Conservation (phyloP, 1,284 basidiomycete species). For the Coriolopsis trogii region DNA sequence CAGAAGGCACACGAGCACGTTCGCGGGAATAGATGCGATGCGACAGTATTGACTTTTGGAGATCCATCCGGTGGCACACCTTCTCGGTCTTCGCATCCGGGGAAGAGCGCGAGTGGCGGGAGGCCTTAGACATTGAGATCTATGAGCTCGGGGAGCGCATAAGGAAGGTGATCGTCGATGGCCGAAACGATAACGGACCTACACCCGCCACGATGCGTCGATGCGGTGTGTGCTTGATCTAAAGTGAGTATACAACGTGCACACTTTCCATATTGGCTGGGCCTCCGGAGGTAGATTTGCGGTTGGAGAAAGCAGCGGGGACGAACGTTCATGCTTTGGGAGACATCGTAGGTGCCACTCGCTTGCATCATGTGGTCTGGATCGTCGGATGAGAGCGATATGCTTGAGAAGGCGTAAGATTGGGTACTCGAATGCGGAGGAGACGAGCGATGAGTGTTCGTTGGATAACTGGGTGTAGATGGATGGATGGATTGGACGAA, state of each 20-base stretch:
- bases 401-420: no score
- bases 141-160: slow-evolving; percentile 8
- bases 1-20: neutral
- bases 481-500: slow-evolving; percentile 6
- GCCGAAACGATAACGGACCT: slow-evolving; percentile 21
- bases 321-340: slow-evolving; percentile 20
- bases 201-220: slow-evolving; percentile 6
- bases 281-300: neutral
- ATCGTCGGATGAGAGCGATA: no score
- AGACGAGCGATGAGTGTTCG: slow-evolving; percentile 1
- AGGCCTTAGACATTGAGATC: neutral
- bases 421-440: neutral
- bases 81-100: neutral
- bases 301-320: neutral
- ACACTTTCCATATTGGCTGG: neutral
- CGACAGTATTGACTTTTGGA: no score
- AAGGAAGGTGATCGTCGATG: slow-evolving; percentile 23
- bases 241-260: slow-evolving; percentile 18
- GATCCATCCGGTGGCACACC: slow-evolving; percentile 15
- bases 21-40: slow-evolving; percentile 1
- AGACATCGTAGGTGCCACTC: neutral
- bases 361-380: slow-evolving; percentile 2
- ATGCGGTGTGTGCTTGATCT: slow-evolving; percentile 11
- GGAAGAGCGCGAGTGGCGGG: neutral
- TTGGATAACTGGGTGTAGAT: slow-evolving; percentile 9